These are phyloP conservation scores for Poa annua DNA, from an alignment of 176 grass and related monocot genomes.

Conservation along the genomic window DNA sequence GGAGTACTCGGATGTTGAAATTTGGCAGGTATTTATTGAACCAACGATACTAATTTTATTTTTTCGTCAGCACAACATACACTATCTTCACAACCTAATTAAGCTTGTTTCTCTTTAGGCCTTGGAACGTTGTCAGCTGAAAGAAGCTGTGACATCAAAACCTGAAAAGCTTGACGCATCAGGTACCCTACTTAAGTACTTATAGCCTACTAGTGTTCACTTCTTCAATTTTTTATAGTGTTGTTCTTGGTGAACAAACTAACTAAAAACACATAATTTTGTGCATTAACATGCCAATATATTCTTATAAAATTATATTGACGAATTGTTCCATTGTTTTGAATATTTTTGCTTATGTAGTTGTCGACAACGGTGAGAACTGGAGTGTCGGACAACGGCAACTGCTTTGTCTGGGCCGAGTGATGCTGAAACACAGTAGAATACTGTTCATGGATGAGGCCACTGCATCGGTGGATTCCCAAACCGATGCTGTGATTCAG, in stretches of 20 bases:
- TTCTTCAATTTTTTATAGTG: background rate
- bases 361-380: conserved; percentile 96
- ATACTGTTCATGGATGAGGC: conserved; percentile 99
- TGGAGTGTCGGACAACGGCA: conserved; percentile 98
- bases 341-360: conserved; percentile 38
- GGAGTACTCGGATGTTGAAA: conserved; percentile 89
- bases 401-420: conserved; percentile 82
- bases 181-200: conserved; percentile 69
- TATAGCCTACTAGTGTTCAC: background rate
- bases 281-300: background rate
- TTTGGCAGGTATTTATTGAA: conserved; percentile 74
- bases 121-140: conserved; percentile 90
- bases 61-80: background rate
- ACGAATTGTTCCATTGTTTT: background rate
- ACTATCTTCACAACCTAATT: conserved; percentile 27
- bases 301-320: background rate
- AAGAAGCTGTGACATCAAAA: conserved; percentile 83
- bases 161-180: conserved; percentile 89
- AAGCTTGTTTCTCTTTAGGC: conserved; percentile 54
- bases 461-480: conserved; percentile 95
- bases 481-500: conserved; percentile 95
- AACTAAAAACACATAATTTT: background rate
- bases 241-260: background rate
- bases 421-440: conserved; percentile 88
- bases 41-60: background rate